Evolutionary conservation across 352 stramenopile species (phyloP).

Genomic region (Aphanomyces euteiches): DNA sequence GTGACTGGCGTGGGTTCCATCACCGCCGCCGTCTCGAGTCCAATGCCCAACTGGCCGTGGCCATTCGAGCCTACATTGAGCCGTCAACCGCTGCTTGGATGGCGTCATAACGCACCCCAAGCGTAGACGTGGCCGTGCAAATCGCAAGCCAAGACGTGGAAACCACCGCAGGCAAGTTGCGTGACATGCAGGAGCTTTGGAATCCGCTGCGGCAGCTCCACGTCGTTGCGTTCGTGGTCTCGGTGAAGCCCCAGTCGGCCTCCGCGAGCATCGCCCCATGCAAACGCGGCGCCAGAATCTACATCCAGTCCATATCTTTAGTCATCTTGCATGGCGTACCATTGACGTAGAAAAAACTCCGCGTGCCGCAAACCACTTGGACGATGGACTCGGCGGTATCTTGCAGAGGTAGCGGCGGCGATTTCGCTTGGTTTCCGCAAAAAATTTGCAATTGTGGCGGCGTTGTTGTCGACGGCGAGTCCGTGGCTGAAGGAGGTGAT

Average conservation of each 20-base stretch:
- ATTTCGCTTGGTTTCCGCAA: too few relatives aligned
- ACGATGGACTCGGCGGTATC: not conserved
- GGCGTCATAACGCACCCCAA: constrained; percentile 48
- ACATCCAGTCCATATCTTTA: not conserved
- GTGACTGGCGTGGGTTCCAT: not conserved
- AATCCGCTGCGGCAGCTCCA: constrained; percentile 43
- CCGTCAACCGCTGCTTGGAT: constrained; percentile 40
- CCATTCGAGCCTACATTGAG: constrained; percentile 40
- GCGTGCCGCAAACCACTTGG: constrained; percentile 7
- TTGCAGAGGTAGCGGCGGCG: too few relatives aligned
- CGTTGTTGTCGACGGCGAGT: not conserved
- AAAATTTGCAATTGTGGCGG: too few relatives aligned
- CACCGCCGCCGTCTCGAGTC: too few relatives aligned
- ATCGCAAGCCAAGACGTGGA: constrained; percentile 64
- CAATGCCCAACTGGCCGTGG: constrained; percentile 13
- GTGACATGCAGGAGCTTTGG: constrained; percentile 39
- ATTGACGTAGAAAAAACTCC: constrained; percentile 9
- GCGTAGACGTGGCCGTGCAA: constrained; percentile 70
- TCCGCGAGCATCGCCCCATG: constrained; percentile 69
- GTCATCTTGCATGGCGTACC: not conserved
- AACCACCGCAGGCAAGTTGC: constrained; percentile 62
- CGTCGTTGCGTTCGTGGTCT: constrained; percentile 40
- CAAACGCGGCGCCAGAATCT: constrained; percentile 69
- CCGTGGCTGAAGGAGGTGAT: too few relatives aligned
- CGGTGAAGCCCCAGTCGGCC: constrained; percentile 53